A percentile compares a stretch with the other conserved stretches of the same genome.
Conservation (phyloP, 1,284 basidiomycete genomes). For the Mycena sp. region DNA sequence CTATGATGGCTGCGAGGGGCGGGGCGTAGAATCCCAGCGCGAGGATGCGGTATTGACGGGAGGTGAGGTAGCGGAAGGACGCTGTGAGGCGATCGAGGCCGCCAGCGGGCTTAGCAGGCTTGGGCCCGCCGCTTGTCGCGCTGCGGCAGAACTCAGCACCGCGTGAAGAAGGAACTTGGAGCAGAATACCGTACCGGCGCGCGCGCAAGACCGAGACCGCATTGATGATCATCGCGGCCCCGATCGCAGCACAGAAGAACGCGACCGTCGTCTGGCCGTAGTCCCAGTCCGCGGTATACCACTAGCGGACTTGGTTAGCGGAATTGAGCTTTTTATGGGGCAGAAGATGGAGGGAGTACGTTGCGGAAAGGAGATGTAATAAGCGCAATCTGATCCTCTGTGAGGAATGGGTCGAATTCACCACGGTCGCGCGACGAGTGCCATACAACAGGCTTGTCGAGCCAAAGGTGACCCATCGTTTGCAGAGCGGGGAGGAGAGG, state of each 20-base stretch:
- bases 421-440: too few relatives aligned
- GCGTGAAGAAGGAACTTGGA: too few relatives aligned
- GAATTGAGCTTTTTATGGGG: too few relatives aligned
- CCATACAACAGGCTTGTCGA: too few relatives aligned
- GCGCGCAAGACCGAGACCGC: neutral
- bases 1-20: slow-evolving; percentile 40
- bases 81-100: slow-evolving; percentile 33
- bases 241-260: slow-evolving; percentile 42
- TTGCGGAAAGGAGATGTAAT: too few relatives aligned
- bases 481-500: too few relatives aligned
- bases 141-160: neutral
- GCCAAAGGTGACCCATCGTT: too few relatives aligned
- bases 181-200: too few relatives aligned
- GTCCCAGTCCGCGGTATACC: slow-evolving; percentile 41
- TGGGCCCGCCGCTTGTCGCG: too few relatives aligned
- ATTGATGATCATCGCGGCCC: slow-evolving; percentile 3
- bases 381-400: too few relatives aligned
- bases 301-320: slow-evolving; percentile 14
- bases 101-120: neutral
- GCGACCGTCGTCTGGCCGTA: slow-evolving; percentile 41
- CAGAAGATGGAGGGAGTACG: too few relatives aligned
- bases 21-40: slow-evolving; percentile 42
- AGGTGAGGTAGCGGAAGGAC: slow-evolving; percentile 32
- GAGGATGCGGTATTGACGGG: slow-evolving; percentile 36
- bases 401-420: too few relatives aligned